Conservation (phyloP, 768 basidiomycete genomes). For the Mycena maculata region DNA sequence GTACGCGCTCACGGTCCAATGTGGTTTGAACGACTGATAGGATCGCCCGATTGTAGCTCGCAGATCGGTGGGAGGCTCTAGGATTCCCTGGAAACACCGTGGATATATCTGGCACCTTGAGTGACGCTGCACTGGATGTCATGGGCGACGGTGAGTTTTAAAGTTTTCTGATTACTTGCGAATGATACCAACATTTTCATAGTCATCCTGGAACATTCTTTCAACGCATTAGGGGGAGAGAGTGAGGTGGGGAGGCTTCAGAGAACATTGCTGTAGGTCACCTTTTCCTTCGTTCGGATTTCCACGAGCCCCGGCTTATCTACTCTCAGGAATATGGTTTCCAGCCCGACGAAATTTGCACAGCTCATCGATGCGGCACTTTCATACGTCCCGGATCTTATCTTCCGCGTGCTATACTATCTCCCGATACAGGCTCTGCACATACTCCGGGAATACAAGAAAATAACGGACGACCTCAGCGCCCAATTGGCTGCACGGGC, state of each 20-base stretch:
- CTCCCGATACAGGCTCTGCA: not conserved
- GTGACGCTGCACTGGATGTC: conserved; percentile 4
- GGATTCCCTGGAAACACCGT: conserved; percentile 1
- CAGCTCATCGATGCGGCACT: not conserved
- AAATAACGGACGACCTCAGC: not conserved
- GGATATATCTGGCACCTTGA: not conserved
- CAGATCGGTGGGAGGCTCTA: conserved; percentile 1
- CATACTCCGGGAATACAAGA: not conserved
- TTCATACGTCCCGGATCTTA: not conserved
- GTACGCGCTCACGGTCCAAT: not conserved
- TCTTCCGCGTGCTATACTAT: not conserved
- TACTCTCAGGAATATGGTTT: not conserved
- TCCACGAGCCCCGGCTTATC: not conserved
- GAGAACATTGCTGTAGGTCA: not conserved
- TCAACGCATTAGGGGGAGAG: not conserved
- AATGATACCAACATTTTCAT: not conserved
- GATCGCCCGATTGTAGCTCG: not conserved
- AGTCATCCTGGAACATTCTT: not conserved
- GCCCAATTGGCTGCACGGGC: not conserved
- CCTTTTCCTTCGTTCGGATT: not conserved
- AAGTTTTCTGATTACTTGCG: too few species aligned
- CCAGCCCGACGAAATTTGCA: not conserved
- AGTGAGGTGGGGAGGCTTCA: not conserved
- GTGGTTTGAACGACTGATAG: not conserved
- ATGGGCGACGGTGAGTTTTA: not conserved